Conservation (phyloP, 495 filamentous ascomycete genomes). For the Penicillium odoratum region DNA sequence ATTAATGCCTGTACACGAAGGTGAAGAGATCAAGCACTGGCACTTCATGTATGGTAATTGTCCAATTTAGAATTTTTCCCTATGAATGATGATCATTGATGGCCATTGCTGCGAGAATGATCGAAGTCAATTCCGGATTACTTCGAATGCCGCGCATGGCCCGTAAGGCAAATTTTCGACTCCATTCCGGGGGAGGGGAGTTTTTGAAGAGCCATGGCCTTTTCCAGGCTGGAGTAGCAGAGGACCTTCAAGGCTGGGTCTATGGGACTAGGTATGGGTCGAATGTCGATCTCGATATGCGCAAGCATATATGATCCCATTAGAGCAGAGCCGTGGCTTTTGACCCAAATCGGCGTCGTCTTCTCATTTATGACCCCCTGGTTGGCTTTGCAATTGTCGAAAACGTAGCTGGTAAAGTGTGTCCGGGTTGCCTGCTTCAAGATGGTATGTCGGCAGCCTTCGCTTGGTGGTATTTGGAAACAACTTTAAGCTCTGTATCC, state of each 20-base stretch:
- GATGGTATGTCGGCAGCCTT: constrained; percentile 36
- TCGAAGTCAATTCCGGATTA: background rate
- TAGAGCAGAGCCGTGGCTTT: background rate
- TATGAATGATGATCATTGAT: background rate
- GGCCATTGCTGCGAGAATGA: background rate
- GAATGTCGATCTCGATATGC: background rate
- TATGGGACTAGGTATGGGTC: background rate
- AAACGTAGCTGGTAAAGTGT: background rate
- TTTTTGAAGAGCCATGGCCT: background rate
- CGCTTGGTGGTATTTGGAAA: constrained; percentile 46
- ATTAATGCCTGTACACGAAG: background rate
- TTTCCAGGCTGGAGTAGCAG: background rate
- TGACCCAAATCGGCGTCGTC: background rate
- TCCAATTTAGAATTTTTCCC: no score
- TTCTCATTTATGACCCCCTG: background rate
- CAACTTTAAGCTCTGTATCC: constrained; percentile 47
- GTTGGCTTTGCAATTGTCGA: background rate
- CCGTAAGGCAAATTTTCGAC: background rate
- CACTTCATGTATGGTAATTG: background rate
- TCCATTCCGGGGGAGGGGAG: background rate
- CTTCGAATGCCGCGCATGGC: background rate
- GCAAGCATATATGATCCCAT: background rate
- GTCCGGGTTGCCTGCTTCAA: constrained; percentile 16
- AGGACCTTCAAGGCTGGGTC: background rate
- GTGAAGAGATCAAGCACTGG: background rate